Evolutionary conservation across 1,284 basidiomycete species (phyloP), one percentile per base, ranked within the genome.

Genomic region (Irpex sp.): DNA sequence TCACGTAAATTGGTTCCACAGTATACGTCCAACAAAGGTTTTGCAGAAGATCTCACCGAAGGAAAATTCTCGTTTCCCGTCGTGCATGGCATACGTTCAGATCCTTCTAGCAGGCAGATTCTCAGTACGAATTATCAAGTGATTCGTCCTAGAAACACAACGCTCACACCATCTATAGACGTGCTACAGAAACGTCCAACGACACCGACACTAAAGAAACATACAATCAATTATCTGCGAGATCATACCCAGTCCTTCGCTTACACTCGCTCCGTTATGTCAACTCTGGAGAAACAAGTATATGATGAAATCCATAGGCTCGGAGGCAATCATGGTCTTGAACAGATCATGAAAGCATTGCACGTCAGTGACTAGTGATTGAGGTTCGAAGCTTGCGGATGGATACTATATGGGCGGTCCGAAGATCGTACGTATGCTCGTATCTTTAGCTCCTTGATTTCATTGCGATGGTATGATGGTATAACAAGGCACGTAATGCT

Each of bases 61-160:
- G 96, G 96, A 1, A 98, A 98, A 74, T 98, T 98, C 76, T 94
- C 92, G 15, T 98, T 98, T 74, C 95, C 95, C 0, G 84, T 98
- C 62, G 90, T 98, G 0, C 96, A 98, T 71, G 88, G 90, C 11
- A 89, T 98, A 35, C 84, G 92, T 36, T 84, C 90, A 9, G 88
- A 96, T 71, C 78, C 76, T 9, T 80, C 81, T 0, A 94, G 93
- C 69, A 83, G 88, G 7, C 87, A 92, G 75, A 81, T 97, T 37
- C 77, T 97, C 56, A 96, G 94, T 95, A 68, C 64, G 90, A 79
- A 17, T 35, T 43, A 2, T 43, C 8, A 11, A 11, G 15, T 43
- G 11, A 9, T 55, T 59, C 19, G 15, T 33, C 36, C 51, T 33
- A 6, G n/a, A 11, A 49, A 6, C 15, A n/a, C 19, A 36, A 21